These are phyloP conservation scores for Alternaria longipes DNA, from an alignment of 2,329 filamentous ascomycete species.

Conservation along the genomic window DNA sequence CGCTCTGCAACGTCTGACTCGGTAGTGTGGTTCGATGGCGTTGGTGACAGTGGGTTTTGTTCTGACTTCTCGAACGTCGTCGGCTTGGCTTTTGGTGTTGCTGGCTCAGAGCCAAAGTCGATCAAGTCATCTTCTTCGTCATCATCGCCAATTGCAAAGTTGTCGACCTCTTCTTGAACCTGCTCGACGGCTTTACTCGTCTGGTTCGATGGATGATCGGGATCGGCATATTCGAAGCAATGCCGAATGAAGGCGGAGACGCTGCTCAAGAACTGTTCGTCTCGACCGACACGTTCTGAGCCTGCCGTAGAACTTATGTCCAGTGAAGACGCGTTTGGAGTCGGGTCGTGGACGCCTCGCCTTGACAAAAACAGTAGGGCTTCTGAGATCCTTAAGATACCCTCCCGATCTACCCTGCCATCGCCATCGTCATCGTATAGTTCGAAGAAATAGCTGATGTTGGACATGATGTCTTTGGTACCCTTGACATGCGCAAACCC, in stretches of 20 bases:
- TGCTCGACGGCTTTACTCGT: conserved; percentile 45
- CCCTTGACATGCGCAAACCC: conserved; percentile 93
- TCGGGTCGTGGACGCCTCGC: conserved; percentile 81
- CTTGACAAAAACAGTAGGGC: conserved; percentile 91
- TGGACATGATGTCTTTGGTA: conserved; percentile 94
- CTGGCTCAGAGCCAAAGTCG: conserved; percentile 59
- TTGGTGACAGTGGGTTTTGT: conserved; percentile 39
- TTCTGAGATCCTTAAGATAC: conserved; percentile 93
- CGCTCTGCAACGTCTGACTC: conserved; percentile 43
- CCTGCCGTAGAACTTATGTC: conserved; percentile 56
- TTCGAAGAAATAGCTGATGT: conserved; percentile 97
- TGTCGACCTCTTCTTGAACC: conserved; percentile 53
- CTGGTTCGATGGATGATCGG: conserved; percentile 74
- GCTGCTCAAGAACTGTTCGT: conserved; percentile 89
- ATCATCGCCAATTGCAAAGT: conserved; percentile 75
- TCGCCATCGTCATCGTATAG: conserved; percentile 94
- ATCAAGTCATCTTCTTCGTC: conserved; percentile 73
- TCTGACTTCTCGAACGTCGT: conserved; percentile 43
- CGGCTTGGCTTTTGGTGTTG: conserved; percentile 41
- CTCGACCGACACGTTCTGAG: conserved; percentile 64
- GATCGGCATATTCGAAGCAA: conserved; percentile 98
- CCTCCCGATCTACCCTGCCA: conserved; percentile 92
- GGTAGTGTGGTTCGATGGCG: conserved; percentile 32
- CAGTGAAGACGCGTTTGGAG: conserved; percentile 68
- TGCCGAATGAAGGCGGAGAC: conserved; percentile 95